Evolutionary conservation across 257 asterid species (phyloP).

Genomic region (Penstemon barbatus): DNA sequence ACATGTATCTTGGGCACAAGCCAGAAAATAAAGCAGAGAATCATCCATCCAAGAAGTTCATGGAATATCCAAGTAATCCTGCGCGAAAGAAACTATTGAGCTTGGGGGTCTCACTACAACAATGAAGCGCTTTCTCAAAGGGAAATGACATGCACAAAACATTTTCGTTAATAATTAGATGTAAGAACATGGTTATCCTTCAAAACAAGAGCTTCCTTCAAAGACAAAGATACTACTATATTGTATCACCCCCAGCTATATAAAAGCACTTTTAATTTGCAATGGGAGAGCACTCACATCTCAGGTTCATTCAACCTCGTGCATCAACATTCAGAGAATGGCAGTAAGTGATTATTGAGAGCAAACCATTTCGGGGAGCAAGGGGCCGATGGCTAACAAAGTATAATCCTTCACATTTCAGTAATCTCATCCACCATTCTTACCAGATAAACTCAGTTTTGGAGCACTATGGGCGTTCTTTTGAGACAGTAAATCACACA

Average conservation of each 20-base stretch:
- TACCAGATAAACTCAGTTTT: background rate
- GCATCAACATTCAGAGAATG: conserved; percentile 13
- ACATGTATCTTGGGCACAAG: conserved; percentile 84
- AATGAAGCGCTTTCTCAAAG: conserved; percentile 36
- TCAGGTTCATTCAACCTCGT: conserved; percentile 16
- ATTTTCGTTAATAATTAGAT: conserved; percentile 29
- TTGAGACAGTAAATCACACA: background rate
- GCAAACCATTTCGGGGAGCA: background rate
- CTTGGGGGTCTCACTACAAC: conserved; percentile 55
- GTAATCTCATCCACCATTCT: conserved; percentile 10
- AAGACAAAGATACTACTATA: conserved; percentile 23
- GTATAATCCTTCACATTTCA: background rate
- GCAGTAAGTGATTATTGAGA: conserved; percentile 14
- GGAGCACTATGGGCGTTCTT: conserved; percentile 1
- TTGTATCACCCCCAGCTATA: conserved; percentile 18
- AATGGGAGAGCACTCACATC: conserved; percentile 7
- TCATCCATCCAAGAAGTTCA: conserved; percentile 92
- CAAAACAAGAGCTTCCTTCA: conserved; percentile 28
- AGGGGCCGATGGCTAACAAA: background rate
- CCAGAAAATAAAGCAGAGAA: conserved; percentile 91
- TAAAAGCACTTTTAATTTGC: conserved; percentile 6
- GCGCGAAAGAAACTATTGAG: conserved; percentile 99
- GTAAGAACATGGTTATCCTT: conserved; percentile 29
- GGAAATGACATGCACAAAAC: conserved; percentile 38
- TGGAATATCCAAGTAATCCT: conserved; percentile 92